Base-by-base conservation (phyloP, 192 early-diverging fungal species). In the Ambispora gerdemannii region DNA sequence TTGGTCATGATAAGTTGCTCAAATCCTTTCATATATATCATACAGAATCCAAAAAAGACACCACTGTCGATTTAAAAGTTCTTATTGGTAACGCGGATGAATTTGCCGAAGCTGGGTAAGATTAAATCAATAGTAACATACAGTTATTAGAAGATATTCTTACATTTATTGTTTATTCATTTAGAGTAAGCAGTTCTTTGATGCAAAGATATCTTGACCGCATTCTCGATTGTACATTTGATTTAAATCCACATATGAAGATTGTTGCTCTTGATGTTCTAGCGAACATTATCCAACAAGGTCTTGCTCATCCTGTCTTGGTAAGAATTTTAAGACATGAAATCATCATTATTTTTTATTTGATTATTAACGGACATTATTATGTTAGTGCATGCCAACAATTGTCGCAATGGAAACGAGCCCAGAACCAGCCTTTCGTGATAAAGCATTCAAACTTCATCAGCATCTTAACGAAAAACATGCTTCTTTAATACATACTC, bases 151-250 rank as follows among this genome's bases (percentile, higher is more conserved):
- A 7, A 4, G 4, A 63, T 50, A 50, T 67, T 70, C 15, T 60
- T 19, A 68, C 38, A 43, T 43, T 43, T 43, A 43, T 43, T 43
- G 22, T 1, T 25, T 58, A 58, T 11, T 34, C 33, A 53, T 28
- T 55, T 59, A 80, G 85, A n/a, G 88, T 97, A n/a, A 91, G 89
- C 36, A 85, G 87, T 25, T 87, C 93, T 52, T 76, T 98, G 35
- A 95, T 97, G 90, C 93, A 98, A 73, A 86, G 83, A 6, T 96
- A 93, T 68, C 78, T 98, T 22, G 81, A 83, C 13, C 75, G 82
- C 6, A 88, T 98, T 11, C 77, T 97, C 17, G 78, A 83, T n/a
- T 89, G 89, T 36, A 84, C 91, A 22, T 80, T 96, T 36, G 71
- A 74, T 35, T 70, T 63, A 22, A 80, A 88, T 36, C 60, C 71